A percentile compares a stretch with the other conserved stretches of the same genome.
These are phyloP conservation scores for Linum usitatissimum DNA, from an alignment of 345 rosid species.

Conservation along the genomic window DNA sequence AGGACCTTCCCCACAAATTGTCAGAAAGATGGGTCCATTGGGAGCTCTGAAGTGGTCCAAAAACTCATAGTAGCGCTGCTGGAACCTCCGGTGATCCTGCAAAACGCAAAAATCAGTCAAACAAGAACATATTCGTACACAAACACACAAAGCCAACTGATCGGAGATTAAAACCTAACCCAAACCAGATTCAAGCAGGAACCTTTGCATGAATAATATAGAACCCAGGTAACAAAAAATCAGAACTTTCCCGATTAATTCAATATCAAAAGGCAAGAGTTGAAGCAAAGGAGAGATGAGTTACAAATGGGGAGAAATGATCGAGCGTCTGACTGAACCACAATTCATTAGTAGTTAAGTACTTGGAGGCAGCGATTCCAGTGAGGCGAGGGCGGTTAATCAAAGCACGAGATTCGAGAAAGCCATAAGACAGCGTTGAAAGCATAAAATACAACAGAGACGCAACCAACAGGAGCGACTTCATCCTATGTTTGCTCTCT, in stretches of 20 bases:
- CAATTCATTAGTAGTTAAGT: constrained; percentile 56
- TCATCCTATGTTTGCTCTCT: background rate
- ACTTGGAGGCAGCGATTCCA: constrained; percentile 18
- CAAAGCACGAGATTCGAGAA: constrained; percentile 27
- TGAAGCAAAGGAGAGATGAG: constrained; percentile 1
- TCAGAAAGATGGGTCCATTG: constrained; percentile 72
- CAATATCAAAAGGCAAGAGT: background rate
- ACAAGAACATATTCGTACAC: too few species aligned
- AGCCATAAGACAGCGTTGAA: constrained; percentile 25
- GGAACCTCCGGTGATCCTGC: constrained; percentile 62
- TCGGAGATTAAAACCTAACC: too few species aligned
- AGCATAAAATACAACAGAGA: background rate
- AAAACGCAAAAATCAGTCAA: background rate
- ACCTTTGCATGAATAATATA: background rate
- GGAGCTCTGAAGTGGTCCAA: constrained; percentile 54
- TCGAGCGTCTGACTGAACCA: constrained; percentile 88
- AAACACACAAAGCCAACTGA: too few species aligned
- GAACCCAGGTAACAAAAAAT: background rate
- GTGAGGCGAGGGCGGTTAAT: constrained; percentile 31
- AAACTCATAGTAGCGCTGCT: constrained; percentile 73
- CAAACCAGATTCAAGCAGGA: background rate
- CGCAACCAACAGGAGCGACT: background rate
- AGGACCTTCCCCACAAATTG: constrained; percentile 70
- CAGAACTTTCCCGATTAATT: background rate
- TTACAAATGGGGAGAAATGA: constrained; percentile 74